Conservation (phyloP, 75 land plant species). For the Selaginella tamariscina region DNA sequence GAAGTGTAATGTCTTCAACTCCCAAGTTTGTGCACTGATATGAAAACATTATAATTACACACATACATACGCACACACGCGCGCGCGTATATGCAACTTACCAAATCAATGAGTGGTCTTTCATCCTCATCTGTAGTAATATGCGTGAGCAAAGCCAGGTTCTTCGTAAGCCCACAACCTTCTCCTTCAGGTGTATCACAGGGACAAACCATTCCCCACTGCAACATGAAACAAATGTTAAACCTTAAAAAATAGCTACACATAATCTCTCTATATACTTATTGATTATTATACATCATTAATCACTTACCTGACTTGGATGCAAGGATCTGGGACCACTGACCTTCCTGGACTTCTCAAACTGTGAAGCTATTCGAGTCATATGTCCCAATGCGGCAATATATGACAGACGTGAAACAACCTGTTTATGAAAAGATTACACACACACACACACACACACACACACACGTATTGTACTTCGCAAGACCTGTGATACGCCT, state of each 20-base stretch:
- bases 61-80: no score
- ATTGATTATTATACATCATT: no score
- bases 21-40: slow-evolving; percentile 73
- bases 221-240: slow-evolving; percentile 10
- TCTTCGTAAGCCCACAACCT: slow-evolving; percentile 91
- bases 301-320: slow-evolving; percentile 99
- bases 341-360: slow-evolving; percentile 98
- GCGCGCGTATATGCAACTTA: no score
- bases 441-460: background rate
- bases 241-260: no score
- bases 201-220: slow-evolving; percentile 99
- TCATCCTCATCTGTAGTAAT: slow-evolving; percentile 98
- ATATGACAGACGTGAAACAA: slow-evolving; percentile 73
- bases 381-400: slow-evolving; percentile 81
- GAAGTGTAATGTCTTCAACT: slow-evolving; percentile 62
- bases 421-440: slow-evolving; percentile 26
- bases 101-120: slow-evolving; percentile 68
- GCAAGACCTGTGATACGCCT: slow-evolving; percentile 81
- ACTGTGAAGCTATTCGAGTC: slow-evolving; percentile 87
- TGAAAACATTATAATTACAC: background rate
- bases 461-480: background rate
- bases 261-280: no score
- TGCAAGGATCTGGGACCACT: slow-evolving; percentile 99
- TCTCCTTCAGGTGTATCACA: slow-evolving; percentile 99
- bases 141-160: slow-evolving; percentile 93